A percentile compares a stretch with the other conserved stretches of the same genome.
Conservation (phyloP, 2,329 filamentous ascomycete genomes). For the Diaporthe citri region DNA sequence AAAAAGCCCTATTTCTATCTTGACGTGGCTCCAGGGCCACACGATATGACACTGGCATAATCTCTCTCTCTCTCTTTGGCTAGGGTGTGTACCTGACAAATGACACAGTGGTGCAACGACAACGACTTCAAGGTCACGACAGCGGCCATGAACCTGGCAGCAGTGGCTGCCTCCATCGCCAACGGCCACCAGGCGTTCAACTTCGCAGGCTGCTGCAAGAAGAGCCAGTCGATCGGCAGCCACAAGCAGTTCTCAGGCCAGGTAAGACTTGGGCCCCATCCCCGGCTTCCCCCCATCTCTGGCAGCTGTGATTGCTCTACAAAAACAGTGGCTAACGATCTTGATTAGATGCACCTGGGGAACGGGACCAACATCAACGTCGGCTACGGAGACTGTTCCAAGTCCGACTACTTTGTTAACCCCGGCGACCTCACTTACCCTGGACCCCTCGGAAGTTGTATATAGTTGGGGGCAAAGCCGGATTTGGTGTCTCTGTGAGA, state of each 20-base stretch:
- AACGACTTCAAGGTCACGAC: neutral
- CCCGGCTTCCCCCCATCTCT: neutral
- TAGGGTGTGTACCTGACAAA: neutral
- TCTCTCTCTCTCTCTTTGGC: neutral
- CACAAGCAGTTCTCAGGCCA: slow-evolving; percentile 12
- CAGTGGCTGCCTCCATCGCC: neutral
- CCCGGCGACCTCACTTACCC: neutral
- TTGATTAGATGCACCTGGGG: neutral
- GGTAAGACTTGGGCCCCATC: neutral
- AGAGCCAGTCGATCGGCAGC: neutral
- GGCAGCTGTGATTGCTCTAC: neutral
- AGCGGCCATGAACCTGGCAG: neutral
- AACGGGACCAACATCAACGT: slow-evolving; percentile 26
- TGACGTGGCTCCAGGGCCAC: neutral
- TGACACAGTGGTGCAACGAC: slow-evolving; percentile 17
- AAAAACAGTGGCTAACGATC: neutral
- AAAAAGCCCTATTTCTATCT: neutral
- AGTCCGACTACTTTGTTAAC: neutral
- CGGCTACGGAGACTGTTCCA: slow-evolving; percentile 20
- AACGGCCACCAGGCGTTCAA: neutral
- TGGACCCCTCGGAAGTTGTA: slow-evolving; percentile 7
- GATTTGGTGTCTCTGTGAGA: neutral
- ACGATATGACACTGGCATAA: neutral
- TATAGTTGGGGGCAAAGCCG: neutral
- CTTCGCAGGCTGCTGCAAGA: slow-evolving; percentile 3